These are phyloP conservation scores for Cyclotella distinguenda DNA, from an alignment of 108 stramenopile genomes.

Conservation along the genomic window DNA sequence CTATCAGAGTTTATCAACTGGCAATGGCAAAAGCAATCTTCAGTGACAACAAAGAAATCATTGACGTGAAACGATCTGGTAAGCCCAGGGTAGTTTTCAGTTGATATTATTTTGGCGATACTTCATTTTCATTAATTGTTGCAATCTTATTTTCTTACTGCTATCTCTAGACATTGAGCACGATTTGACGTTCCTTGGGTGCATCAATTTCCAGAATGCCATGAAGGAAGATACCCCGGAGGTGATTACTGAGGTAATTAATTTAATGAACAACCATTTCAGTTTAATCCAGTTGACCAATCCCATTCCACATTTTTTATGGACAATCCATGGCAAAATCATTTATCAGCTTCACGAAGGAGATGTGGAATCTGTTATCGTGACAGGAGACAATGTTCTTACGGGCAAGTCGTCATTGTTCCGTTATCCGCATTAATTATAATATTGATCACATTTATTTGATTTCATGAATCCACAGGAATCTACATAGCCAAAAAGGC, in stretches of 20 bases:
- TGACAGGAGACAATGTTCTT: constrained; percentile 65
- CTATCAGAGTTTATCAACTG: constrained; percentile 49
- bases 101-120: neutral
- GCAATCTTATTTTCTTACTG: neutral
- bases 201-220: constrained; percentile 62
- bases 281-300: neutral
- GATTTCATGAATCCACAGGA: constrained; percentile 15
- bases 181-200: constrained; percentile 49
- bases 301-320: neutral
- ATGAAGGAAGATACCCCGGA: constrained; percentile 51
- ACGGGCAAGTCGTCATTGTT: constrained; percentile 19
- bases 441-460: neutral
- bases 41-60: constrained; percentile 16
- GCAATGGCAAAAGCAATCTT: constrained; percentile 47
- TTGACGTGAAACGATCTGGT: constrained; percentile 46
- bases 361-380: constrained; percentile 51
- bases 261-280: neutral
- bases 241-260: constrained; percentile 41
- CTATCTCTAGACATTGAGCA: constrained; percentile 37
- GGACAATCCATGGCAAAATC: too few species aligned
- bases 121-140: neutral
- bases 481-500: constrained; percentile 58
- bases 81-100: neutral
- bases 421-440: too few species aligned
- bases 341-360: constrained; percentile 45